Conservation (phyloP, 2,329 filamentous ascomycete genomes). For the Pseudocercospora musae region DNA sequence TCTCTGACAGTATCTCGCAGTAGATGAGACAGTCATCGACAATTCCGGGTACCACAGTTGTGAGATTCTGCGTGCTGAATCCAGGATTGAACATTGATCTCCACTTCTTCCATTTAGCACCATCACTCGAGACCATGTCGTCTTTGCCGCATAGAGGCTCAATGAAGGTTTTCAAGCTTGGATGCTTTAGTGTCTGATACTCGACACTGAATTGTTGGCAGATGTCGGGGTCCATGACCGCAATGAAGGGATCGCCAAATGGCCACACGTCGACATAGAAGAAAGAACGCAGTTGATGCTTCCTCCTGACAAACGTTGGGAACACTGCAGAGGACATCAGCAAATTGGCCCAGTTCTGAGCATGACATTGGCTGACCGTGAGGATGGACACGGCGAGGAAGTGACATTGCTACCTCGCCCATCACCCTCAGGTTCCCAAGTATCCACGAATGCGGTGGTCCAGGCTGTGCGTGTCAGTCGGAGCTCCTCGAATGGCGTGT, state of each 20-base stretch:
- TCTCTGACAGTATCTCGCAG: conserved; percentile 33
- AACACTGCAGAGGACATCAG: conserved; percentile 9
- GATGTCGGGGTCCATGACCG: conserved; percentile 21
- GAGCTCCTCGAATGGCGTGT: background rate
- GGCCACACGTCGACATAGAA: conserved; percentile 28
- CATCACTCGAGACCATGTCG: conserved; percentile 36
- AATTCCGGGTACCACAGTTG: conserved; percentile 39
- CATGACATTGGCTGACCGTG: conserved; percentile 3
- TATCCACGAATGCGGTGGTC: conserved; percentile 24
- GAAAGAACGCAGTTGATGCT: conserved; percentile 21
- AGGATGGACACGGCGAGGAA: conserved; percentile 8
- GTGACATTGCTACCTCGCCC: conserved; percentile 11
- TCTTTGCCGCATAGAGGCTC: conserved; percentile 20
- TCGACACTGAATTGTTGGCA: conserved; percentile 21
- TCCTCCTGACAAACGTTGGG: conserved; percentile 14
- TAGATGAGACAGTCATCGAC: conserved; percentile 37
- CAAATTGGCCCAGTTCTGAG: background rate
- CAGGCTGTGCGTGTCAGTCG: conserved; percentile 11
- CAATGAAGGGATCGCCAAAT: conserved; percentile 18
- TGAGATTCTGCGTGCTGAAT: conserved; percentile 39
- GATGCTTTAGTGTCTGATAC: conserved; percentile 16
- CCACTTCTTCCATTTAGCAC: conserved; percentile 44
- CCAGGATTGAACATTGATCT: conserved; percentile 44
- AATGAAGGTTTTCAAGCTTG: conserved; percentile 14
- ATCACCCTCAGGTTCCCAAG: conserved; percentile 21